phyloP scores from a whole-genome alignment of 768 basidiomycete genomes.

The Artomyces pyxidatus region DNA sequence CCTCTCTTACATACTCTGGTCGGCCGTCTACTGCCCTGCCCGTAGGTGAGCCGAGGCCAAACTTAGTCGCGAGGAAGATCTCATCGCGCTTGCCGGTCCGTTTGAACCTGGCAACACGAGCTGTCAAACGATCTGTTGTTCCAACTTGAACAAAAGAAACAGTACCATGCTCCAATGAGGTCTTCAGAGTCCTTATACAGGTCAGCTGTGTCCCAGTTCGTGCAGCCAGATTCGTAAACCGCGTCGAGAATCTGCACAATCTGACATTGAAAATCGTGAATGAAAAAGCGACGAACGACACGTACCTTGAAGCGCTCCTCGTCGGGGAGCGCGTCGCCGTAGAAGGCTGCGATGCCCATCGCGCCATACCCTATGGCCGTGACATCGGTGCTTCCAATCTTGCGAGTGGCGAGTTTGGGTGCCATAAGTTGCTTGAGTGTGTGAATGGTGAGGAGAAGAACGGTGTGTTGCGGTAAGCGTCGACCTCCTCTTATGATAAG shows the following conservation, averaged over 20 bases:
- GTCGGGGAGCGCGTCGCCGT: constrained; percentile 38
- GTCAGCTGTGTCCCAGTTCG: constrained; percentile 40
- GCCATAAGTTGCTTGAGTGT: no score
- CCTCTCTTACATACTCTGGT: constrained; percentile 20
- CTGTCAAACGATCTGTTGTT: constrained; percentile 19
- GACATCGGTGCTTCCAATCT: constrained; percentile 37
- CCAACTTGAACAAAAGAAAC: not conserved
- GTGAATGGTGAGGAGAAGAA: no score
- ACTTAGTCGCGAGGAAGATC: constrained; percentile 37
- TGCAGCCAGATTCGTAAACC: constrained; percentile 32
- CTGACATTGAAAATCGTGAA: not conserved
- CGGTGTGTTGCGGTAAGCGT: no score
- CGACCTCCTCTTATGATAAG: no score
- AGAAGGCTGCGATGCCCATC: constrained; percentile 47
- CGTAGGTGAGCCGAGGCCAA: constrained; percentile 21
- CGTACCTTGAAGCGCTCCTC: constrained; percentile 47
- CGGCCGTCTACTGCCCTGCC: constrained; percentile 16
- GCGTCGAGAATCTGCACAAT: constrained; percentile 32
- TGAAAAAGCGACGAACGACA: not conserved
- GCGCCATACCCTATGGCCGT: constrained; percentile 51
- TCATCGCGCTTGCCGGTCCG: constrained; percentile 43
- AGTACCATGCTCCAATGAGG: constrained; percentile 36
- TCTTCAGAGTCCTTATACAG: constrained; percentile 34
- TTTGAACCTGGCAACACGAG: constrained; percentile 36
- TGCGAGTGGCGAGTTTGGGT: constrained; percentile 28